Conservation (phyloP, 2,329 filamentous ascomycete genomes). For the Chaetomium strumarium region DNA sequence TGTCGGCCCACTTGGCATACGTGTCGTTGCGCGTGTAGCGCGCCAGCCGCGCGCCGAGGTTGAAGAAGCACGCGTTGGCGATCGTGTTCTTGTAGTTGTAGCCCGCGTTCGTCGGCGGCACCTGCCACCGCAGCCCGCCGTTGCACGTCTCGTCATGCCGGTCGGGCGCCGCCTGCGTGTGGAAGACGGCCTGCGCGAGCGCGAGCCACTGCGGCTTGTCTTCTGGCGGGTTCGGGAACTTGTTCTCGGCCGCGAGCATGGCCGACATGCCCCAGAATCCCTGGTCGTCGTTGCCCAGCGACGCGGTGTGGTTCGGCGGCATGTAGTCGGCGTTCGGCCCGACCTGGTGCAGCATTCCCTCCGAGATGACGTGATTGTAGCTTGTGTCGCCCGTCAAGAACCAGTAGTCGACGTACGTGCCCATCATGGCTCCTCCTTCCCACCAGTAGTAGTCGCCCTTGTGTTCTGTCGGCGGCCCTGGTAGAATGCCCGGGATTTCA, state of each 20-base stretch:
- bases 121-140: constrained; percentile 73
- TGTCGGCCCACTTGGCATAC: constrained; percentile 57
- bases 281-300: constrained; percentile 62
- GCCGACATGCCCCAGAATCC: constrained; percentile 65
- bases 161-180: constrained; percentile 51
- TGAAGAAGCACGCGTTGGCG: constrained; percentile 48
- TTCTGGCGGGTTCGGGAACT: constrained; percentile 53
- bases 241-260: constrained; percentile 61
- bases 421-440: constrained; percentile 65
- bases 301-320: constrained; percentile 53
- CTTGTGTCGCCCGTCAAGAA: constrained; percentile 57
- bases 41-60: constrained; percentile 62
- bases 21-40: constrained; percentile 62
- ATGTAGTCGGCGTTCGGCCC: constrained; percentile 53
- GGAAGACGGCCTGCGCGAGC: constrained; percentile 65
- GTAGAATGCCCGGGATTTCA: constrained; percentile 50
- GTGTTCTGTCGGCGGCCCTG: constrained; percentile 44
- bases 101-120: constrained; percentile 65
- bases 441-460: constrained; percentile 65
- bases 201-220: constrained; percentile 56
- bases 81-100: constrained; percentile 66
- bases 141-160: constrained; percentile 61
- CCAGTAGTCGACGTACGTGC: constrained; percentile 65
- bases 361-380: constrained; percentile 54
- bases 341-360: constrained; percentile 53